Evolutionary conservation across 2,329 filamentous ascomycete species (phyloP), one percentile per base, ranked within the genome.

Genomic region (Cryphonectria radicalis): DNA sequence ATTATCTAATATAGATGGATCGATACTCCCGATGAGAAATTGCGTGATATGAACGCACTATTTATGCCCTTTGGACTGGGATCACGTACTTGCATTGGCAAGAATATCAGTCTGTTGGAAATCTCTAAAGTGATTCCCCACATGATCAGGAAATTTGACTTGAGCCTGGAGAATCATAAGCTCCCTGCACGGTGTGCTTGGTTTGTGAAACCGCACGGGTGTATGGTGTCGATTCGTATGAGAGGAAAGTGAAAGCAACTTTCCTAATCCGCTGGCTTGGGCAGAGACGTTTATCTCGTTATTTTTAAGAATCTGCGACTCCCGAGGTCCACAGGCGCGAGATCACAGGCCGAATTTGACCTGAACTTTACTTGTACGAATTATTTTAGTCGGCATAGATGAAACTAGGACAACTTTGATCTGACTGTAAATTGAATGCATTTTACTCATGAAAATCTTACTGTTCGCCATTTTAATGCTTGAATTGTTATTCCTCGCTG

Each of bases 51-150:
- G 65, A 66, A 66, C 32, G 50, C 53, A 3, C 4, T 43, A 4
- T 59, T 25, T 17, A 66, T 71, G 69, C 82, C 86, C 66, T 88
- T 87, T 73, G 86, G 86, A 0, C 83, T 83, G 1, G 86, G 86
- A 0, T 82, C 84, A 6, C 76, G 85, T 72, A 86, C 85, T 3
- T 88, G 86, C 70, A 85, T 88, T 64, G 75, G 75, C 22, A 73
- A 68, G 35, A 71, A 73, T n/a, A 73, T 73, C 59, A 68, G 67
- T 40, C 37, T 73, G 40, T 28, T 73, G 50, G 69, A 73, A 35
- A 73, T 73, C 25, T 68, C 62, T 1, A 73, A 73, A 66, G 19
- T 73, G 8, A 69, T 73, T 19, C 71, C 69, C 14, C 62, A 68
- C 3, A 6, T 73, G 66, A 35, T 73, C 17, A 63, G 66, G 62